Base-by-base conservation (phyloP, 1,139 yeast genomes). In the Yamadazyma friedrichii region DNA sequence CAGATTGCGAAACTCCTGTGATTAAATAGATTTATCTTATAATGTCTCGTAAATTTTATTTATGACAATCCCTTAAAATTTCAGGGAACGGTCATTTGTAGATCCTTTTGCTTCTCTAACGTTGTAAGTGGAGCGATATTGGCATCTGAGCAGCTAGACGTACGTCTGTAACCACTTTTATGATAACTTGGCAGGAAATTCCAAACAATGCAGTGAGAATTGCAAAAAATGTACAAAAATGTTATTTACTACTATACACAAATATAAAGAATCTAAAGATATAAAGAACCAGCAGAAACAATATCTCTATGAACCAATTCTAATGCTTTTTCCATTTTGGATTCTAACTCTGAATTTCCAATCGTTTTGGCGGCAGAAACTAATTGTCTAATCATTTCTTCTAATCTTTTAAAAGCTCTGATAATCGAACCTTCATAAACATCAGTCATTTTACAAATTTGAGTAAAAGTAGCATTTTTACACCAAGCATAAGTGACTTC, bases 401-500 rank as follows among this genome's bases (percentile, higher is more conserved):
- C 98, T 43, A 94, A 70, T 56, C 98, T 77, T 63, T 94, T 84
- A 68, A 94, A 91, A 79, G 88, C 85, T 62, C 98, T 80, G 49
- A 94, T 91, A 60, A 94, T 76, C 25, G 95, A 85, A 34, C 99
- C 99, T 69, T 94, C 98, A 55, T 91, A 94, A 35, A 94, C 98
- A 59, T 93, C 98, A 0, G 98, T 93, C 97, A 93, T 88, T 64
- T 91, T 91, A 69, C 98, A 93, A 47, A 93, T 91, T 60, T 91
- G 97, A 0, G 97, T 91, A 64, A 94, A 94, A 0, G 93, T 71
- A 4, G 96, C 96, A 24, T 98, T 98, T 58, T 85, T 84, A 60
- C 97, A 88, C 99, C 99, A 94, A 35, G 94, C 88, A 63, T 68
- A 88, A 1, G 94, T 96, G 38, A 93, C 98, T 59, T 89, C 98